Base-by-base conservation (phyloP, 306 rosid species). In the Cicer yamashitae region DNA sequence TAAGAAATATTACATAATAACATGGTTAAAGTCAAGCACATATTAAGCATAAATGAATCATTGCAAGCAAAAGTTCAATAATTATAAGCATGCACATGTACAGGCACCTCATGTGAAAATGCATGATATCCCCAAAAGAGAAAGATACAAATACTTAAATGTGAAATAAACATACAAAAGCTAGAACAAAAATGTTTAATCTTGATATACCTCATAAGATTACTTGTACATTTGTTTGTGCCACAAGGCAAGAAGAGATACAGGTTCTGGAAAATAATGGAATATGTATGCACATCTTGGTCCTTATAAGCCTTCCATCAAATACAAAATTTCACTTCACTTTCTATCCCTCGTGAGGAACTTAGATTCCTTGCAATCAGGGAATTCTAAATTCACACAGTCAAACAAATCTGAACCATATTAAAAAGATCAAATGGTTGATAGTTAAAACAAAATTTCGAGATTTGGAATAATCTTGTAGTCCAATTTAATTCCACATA, bases 171-270 rank as follows among this genome's bases (percentile, higher is more conserved):
- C 44, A 18, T 41, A 9, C 9, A 14, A 64, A 41, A 64, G 14
- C n/a, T 14, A 8, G 34, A 2, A 15, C 70, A 41, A 14, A 64
- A 13, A 64, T 15, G 70, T 66, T 66, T 66, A 15, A 12, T 41
- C 34, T 65, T 65, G 6, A 9, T 64, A 9, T 64, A 13, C 40
- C 40, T 66, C 18, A 44, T 15, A 20, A 65, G 70, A 5, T 43
- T 41, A 41, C 70, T 65, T 65, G 7, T 64, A 64, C 70, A 65
- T 17, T 64, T 64, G 45, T 17, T 40, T 17, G 51, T 15, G n/a
- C 37, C 15, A 65, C 71, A 65, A 65, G 7, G 12, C 53, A 15
- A 9, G 0, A 14, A 30, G 37, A 12, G 47, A 39, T 63, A 10
- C 14, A 14, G 7, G 3, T 63, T 60, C 44, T 60, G 10, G 13